Base-by-base conservation (phyloP, 2,329 filamentous ascomycete species). In the Calcarisporium arbuscula region DNA sequence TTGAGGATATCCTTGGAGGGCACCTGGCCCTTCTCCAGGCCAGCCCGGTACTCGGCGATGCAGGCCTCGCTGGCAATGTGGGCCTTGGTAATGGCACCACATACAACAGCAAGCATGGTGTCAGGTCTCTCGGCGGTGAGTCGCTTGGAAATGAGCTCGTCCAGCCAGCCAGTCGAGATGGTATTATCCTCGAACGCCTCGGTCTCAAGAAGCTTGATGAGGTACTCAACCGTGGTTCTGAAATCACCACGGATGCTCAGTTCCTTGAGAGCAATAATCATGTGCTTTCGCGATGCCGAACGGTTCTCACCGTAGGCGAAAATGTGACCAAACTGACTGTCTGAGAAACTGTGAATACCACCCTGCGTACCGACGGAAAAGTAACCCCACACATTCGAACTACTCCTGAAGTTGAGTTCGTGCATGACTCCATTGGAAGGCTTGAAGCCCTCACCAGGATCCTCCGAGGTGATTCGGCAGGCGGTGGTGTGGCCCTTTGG, bases 161-260 rank as follows among this genome's bases (percentile, higher is more conserved):
- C 92, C 28, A 98, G 76, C 92, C 92, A 98, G 51, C 90, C 92
- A 14, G 92, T 98, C 22, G 92, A 95, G 60, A 98, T 98, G 47
- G 92, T 98, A 72, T 98, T 98, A 42, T 94, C 89, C 66, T 96
- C 90, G 57, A 98, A 98, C 40, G 89, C 92, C 44, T 94, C 90
- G 1, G 94, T 98, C 67, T 98, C 92, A 29, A 98, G 77, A 46
- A 98, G 78, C 74, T 98, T 98, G 66, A 98, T 96, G 45, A 98
- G 77, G 60, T 98, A 98, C 62, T 98, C 92, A 36, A 98, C 90
- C 1, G 92, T 98, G 35, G 92, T 98, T 57, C 89, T 78, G 77
- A 98, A 98, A 62, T 98, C 92, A 75, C 92, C 92, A 67, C 92
- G 92, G 71, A 98, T 98, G 69, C 90, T 98, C 65, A 98, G 66